Evolutionary conservation across 768 basidiomycete genomes (phyloP), one percentile per base, ranked within the genome.

Genomic region (Collybia sp.): DNA sequence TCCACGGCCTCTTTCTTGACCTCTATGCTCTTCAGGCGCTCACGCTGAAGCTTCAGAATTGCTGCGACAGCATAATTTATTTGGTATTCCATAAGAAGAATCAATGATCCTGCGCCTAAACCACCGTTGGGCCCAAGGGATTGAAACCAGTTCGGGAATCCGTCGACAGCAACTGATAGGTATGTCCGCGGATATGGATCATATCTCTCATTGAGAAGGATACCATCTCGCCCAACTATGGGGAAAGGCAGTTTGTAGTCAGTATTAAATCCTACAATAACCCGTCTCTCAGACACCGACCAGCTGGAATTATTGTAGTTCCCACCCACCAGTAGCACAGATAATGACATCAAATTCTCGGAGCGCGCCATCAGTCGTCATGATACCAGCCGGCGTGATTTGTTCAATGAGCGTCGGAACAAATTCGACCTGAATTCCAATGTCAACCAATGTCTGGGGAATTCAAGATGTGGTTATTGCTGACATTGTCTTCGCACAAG

Each of bases 141-240:
- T 44, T 73, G 66, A 66, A 84, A 84, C 73, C 74, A 78, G 60
- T 83, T 85, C 13, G 85, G 84, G 61, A 85, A 84, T 6, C 77
- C 80, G 39, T 82, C 77, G 16, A 79, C 71, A 15, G 76, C 72
- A 25, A 84, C 56, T 5, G 76, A 69, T 5, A 86, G 68, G 58
- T 87, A 87, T 3, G 79, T 75, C 9, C 61, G 59, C 1, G 83
- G 80, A 52, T 79, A 68, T 2, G 81, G 78, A 1, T 59, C 66
- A 60, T 77, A 82, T 45, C 72, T 72, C n/a, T 77, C 69, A 42
- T 71, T 70, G 3, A 86, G 62, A 43, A 75, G 67, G 9, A 71
- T 52, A 2, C 82, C 80, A 16, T 69, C 61, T 12, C 78, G 74
- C 5, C 81, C 80, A 43, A 80, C 60, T 53, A 85, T 65, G 30